Evolutionary conservation across 176 grass and related monocot genomes (phyloP).

Genomic region (Avena sativa): DNA sequence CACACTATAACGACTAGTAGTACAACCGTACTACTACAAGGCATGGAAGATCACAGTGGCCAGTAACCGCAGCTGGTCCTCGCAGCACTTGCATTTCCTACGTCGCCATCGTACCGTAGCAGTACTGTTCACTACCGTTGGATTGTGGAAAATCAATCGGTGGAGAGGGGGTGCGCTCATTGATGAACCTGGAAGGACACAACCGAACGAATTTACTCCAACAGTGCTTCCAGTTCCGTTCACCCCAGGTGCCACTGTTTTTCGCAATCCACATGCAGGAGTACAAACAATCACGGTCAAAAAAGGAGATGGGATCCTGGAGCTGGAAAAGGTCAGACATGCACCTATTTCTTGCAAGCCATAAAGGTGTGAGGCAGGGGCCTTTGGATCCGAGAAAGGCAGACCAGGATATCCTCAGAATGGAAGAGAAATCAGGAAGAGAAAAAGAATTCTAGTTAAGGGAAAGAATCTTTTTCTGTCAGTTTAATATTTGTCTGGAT

Average conservation of each 20-base stretch:
- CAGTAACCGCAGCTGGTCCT: neutral
- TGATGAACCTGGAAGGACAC: constrained; percentile 34
- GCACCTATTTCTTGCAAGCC: constrained; percentile 26
- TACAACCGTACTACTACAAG: too few relatives aligned
- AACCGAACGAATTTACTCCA: neutral
- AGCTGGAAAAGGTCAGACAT: constrained; percentile 41
- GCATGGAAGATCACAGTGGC: neutral
- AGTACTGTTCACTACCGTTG: neutral
- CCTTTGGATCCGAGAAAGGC: constrained; percentile 36
- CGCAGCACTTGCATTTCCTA: neutral
- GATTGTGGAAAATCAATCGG: neutral
- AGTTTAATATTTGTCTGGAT: constrained; percentile 33
- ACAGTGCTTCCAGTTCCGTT: constrained; percentile 20
- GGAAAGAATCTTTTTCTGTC: neutral
- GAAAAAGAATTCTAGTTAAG: neutral
- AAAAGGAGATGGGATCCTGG: constrained; percentile 3
- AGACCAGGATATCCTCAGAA: constrained; percentile 52
- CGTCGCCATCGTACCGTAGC: neutral
- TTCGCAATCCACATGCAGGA: constrained; percentile 21
- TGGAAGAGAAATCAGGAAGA: neutral
- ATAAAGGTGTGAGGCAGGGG: constrained; percentile 2
- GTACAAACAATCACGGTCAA: neutral
- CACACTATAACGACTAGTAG: too few relatives aligned
- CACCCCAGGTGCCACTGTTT: constrained; percentile 22
- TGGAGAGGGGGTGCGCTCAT: neutral